Evolutionary conservation across 495 filamentous ascomycete genomes (phyloP), one percentile per base, ranked within the genome.

Genomic region (Podospora appendiculata): DNA sequence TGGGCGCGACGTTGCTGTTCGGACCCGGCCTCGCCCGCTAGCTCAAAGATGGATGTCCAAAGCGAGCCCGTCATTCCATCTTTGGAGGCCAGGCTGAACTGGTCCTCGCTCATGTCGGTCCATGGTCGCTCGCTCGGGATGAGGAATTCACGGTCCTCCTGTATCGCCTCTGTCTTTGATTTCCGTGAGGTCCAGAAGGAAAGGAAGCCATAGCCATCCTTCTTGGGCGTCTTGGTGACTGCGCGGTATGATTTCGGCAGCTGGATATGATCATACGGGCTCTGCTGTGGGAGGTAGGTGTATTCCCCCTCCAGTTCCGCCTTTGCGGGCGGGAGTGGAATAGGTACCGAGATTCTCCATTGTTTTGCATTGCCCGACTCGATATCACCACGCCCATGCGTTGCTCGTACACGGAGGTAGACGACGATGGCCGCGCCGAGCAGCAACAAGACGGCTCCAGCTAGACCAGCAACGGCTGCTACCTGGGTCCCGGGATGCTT

Each of bases 1-100:
- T 51, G 36, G n/a, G 34, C 17, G 5, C 16, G 32, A 5, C 40
- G 14, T 57, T 25, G 25, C 25, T 25, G 25, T 14, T 13, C 36
- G 34, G 4, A 9, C 11, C 16, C 36, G 9, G 14, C 47, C 3
- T 50, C 55, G 32, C 40, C 55, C 4, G 50, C n/a, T 6, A 57
- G 17, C 41, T 57, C 55, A 42, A 57, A 57, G 8, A 57, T 41
- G 6, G 55, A 50, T 25, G n/a, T 50, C 55, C 55, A 57, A n/a
- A 56, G 13, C 11, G 25, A 38, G 4, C 35, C 48, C 11, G 16
- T 32, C 18, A n/a, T 14, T 10, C 16, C 47, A 16, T 38, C 18
- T 1, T 25, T 32, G 34, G 46, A 42, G 4, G 47, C 25, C 38
- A 4, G 38, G 19, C 43, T 17, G 9, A 19, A 9, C 8, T 16